Percentiles rank a stretch among this genome's conserved stretches.
Conservation (phyloP, 2,329 filamentous ascomycete species). For the Xylaria sp. region DNA sequence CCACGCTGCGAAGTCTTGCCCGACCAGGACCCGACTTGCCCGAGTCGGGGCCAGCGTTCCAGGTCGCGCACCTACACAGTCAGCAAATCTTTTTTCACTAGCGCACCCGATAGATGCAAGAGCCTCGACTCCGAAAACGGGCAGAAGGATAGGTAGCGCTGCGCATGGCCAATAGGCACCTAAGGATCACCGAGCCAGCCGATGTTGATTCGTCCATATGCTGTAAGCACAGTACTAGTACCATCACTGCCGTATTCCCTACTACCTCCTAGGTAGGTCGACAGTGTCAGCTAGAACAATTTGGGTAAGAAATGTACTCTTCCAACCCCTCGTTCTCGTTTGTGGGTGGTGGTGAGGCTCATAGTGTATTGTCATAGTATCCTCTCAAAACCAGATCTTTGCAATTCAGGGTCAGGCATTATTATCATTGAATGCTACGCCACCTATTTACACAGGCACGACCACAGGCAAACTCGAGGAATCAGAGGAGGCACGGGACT, state of each 20-base stretch:
- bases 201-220: slow-evolving; percentile 4
- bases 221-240: not conserved
- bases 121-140: slow-evolving; percentile 37
- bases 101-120: slow-evolving; percentile 32
- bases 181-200: slow-evolving; percentile 8
- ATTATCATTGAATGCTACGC: slow-evolving; percentile 3
- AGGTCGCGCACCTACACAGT: slow-evolving; percentile 23
- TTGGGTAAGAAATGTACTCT: not conserved
- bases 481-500: slow-evolving; percentile 1
- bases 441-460: not conserved
- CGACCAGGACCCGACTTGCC: not conserved
- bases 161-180: not conserved
- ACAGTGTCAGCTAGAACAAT: not conserved
- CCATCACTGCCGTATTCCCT: not conserved
- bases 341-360: slow-evolving; percentile 1
- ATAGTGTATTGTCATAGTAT: not conserved
- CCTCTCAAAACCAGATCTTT: slow-evolving; percentile 1
- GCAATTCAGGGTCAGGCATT: slow-evolving; percentile 13
- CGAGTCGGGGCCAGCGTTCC: slow-evolving; percentile 12
- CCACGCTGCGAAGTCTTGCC: not conserved
- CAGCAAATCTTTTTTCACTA: slow-evolving; percentile 38
- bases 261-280: too few species aligned
- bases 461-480: not conserved
- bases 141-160: slow-evolving; percentile 15
- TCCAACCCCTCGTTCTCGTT: slow-evolving; percentile 11